These are phyloP conservation scores for Drechslerella coelobrocha DNA, from an alignment of 2,329 filamentous ascomycete species.

Conservation along the genomic window DNA sequence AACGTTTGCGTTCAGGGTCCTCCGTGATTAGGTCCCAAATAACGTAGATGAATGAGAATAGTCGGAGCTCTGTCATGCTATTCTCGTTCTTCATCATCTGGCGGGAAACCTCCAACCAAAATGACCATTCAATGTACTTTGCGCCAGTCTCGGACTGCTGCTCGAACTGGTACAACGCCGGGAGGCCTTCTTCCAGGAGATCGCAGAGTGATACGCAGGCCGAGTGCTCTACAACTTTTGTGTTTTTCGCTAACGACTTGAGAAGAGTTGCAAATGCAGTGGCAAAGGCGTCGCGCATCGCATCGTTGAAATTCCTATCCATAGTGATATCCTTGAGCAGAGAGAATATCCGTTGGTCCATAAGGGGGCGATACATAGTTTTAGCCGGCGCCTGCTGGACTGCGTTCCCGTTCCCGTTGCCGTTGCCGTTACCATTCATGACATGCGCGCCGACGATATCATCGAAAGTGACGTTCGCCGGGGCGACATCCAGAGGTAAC, in stretches of 20 bases:
- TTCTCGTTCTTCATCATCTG: slow-evolving; percentile 83
- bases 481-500: slow-evolving; percentile 57
- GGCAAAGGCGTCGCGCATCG: slow-evolving; percentile 72
- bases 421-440: slow-evolving; percentile 43
- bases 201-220: slow-evolving; percentile 91
- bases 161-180: slow-evolving; percentile 65
- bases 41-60: slow-evolving; percentile 80
- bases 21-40: slow-evolving; percentile 76
- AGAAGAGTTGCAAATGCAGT: slow-evolving; percentile 75
- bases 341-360: slow-evolving; percentile 85
- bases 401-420: slow-evolving; percentile 63
- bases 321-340: slow-evolving; percentile 82
- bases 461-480: slow-evolving; percentile 69
- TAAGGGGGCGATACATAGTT: slow-evolving; percentile 77
- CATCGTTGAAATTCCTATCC: slow-evolving; percentile 54
- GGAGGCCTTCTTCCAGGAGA: slow-evolving; percentile 81
- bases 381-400: slow-evolving; percentile 58
- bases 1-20: slow-evolving; percentile 71
- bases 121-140: slow-evolving; percentile 74
- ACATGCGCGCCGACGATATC: slow-evolving; percentile 62
- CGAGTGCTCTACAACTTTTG: slow-evolving; percentile 79
- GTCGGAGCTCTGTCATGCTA: slow-evolving; percentile 84
- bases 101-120: slow-evolving; percentile 82
- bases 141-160: slow-evolving; percentile 46
- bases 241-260: slow-evolving; percentile 75